Percentiles rank a stretch among this genome's conserved stretches.
Evolutionary conservation across 1,284 basidiomycete species (phyloP).

Genomic region (Sanghuangporus baumii): DNA sequence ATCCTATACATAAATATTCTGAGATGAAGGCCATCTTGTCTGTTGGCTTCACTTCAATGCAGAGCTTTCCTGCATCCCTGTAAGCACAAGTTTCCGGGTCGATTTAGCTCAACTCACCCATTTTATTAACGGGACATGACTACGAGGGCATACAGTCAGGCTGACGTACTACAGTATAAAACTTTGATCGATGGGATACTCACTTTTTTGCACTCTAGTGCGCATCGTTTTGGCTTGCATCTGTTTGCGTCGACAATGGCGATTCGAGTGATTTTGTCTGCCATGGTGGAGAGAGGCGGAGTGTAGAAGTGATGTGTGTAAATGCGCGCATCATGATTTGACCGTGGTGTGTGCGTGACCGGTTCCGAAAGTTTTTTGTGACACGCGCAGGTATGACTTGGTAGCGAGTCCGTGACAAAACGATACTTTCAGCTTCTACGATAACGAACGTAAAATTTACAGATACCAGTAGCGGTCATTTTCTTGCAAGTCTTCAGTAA

Average conservation of each 20-base stretch:
- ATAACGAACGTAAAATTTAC: no score
- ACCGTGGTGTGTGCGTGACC: neutral
- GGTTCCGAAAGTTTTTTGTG: neutral
- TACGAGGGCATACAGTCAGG: conserved; percentile 28
- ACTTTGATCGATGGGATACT: conserved; percentile 15
- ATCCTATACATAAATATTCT: conserved; percentile 93
- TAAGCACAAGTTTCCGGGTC: neutral
- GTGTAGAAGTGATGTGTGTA: neutral
- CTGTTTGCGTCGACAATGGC: conserved; percentile 91
- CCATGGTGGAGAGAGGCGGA: conserved; percentile 6
- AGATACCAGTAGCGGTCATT: no score
- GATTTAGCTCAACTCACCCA: conserved; percentile 57
- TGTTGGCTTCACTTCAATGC: conserved; percentile 91
- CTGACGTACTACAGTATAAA: no score
- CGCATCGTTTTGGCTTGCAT: conserved; percentile 90
- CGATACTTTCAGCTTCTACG: no score
- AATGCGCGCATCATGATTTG: conserved; percentile 1
- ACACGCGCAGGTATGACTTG: neutral
- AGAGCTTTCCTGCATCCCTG: conserved; percentile 71
- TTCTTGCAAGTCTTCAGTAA: no score
- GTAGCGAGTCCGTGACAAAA: no score
- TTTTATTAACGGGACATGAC: conserved; percentile 97
- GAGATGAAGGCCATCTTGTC: conserved; percentile 98
- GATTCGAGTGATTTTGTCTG: conserved; percentile 91
- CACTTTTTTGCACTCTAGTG: conserved; percentile 90